Conservation (phyloP, 2,329 filamentous ascomycete genomes). For the Calonectria hongkongensis region DNA sequence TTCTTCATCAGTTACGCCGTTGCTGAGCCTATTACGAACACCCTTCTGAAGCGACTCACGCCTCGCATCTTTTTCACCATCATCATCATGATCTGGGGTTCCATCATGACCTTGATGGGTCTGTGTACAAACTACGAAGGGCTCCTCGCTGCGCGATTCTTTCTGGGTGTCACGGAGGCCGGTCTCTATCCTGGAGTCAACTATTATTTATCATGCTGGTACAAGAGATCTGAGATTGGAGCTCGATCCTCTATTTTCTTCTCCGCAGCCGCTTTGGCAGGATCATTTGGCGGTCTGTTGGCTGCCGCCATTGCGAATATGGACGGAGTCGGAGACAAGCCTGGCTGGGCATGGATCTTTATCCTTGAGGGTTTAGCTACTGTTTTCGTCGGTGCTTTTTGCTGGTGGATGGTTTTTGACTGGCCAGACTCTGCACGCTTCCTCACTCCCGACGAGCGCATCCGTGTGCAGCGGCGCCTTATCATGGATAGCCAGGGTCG, state of each 20-base stretch:
- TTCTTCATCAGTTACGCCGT: slow-evolving; percentile 83
- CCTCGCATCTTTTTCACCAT: slow-evolving; percentile 78
- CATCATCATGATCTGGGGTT: slow-evolving; percentile 77
- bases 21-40: slow-evolving; percentile 79
- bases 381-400: slow-evolving; percentile 77
- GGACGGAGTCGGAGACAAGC: slow-evolving; percentile 72
- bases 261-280: slow-evolving; percentile 84
- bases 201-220: slow-evolving; percentile 86
- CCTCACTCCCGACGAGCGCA: slow-evolving; percentile 78
- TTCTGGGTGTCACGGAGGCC: slow-evolving; percentile 79
- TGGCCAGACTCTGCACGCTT: slow-evolving; percentile 85
- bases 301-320: slow-evolving; percentile 81
- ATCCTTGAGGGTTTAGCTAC: slow-evolving; percentile 82
- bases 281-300: slow-evolving; percentile 82
- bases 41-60: slow-evolving; percentile 77
- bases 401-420: slow-evolving; percentile 85
- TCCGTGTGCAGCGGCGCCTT: slow-evolving; percentile 80
- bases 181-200: slow-evolving; percentile 80
- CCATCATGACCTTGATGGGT: slow-evolving; percentile 69
- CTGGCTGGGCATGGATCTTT: slow-evolving; percentile 78
- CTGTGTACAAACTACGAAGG: slow-evolving; percentile 66
- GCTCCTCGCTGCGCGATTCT: slow-evolving; percentile 70
- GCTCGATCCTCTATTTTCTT: slow-evolving; percentile 85
- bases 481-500: slow-evolving; percentile 81
- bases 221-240: slow-evolving; percentile 84